A percentile compares a stretch with the other conserved stretches of the same genome.
These are phyloP conservation scores for Candida ponderosae DNA, from an alignment of 805 yeast species.

Conservation along the genomic window DNA sequence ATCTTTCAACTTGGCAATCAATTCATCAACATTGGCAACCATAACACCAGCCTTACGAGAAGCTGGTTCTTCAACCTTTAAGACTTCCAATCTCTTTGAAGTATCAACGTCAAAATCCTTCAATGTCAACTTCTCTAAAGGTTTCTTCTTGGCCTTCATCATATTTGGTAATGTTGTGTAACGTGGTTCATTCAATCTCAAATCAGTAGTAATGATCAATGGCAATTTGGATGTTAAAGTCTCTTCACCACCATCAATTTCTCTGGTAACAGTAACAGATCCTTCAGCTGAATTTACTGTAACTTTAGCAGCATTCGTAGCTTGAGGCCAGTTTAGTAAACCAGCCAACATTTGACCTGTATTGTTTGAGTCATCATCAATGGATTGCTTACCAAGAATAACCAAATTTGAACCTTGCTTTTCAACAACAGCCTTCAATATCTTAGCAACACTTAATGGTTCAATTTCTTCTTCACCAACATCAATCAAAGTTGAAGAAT, in stretches of 20 bases:
- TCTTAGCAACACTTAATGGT: constrained; percentile 85
- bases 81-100: constrained; percentile 53
- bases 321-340: constrained; percentile 90
- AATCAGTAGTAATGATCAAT: constrained; percentile 82
- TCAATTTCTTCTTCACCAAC: constrained; percentile 69
- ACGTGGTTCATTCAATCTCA: constrained; percentile 91
- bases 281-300: constrained; percentile 45
- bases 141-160: constrained; percentile 98
- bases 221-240: constrained; percentile 74
- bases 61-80: constrained; percentile 82
- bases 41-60: constrained; percentile 73
- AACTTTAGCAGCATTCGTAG: constrained; percentile 88
- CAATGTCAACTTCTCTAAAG: constrained; percentile 59
- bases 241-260: constrained; percentile 93
- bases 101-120: constrained; percentile 67
- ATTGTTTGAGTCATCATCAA: constrained; percentile 91
- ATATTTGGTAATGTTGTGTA: constrained; percentile 93
- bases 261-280: constrained; percentile 69
- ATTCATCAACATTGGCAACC: constrained; percentile 76
- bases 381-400: constrained; percentile 92
- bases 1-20: constrained; percentile 71
- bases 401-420: constrained; percentile 69
- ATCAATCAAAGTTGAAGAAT: constrained; percentile 74
- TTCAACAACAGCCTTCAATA: constrained; percentile 66
- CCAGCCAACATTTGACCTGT: constrained; percentile 98